Evolutionary conservation across 441 rosid species (phyloP), one percentile per base, ranked within the genome.

Genomic region (Gossypium davidsonii): DNA sequence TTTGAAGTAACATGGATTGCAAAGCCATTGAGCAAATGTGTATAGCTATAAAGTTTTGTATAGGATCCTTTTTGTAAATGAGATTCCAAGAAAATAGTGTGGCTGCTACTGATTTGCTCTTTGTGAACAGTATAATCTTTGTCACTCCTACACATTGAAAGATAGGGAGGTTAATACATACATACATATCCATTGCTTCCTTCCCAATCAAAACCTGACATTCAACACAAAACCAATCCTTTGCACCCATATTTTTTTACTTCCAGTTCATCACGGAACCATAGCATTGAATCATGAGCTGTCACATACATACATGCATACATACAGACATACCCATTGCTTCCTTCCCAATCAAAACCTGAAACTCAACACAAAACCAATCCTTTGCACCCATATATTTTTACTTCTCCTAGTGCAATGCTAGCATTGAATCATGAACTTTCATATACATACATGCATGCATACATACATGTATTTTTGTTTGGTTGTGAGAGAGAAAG

Each of bases 1-100:
- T 86, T 78, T 6, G 86, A 83, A 67, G 78, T 37, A 12, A 67
- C 72, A 57, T 80, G 83, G 73, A 84, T 65, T 8, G 90, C 85
- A 75, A 86, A 77, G 7, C 90, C 90, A 48, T 81, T 86, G 28
- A 84, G 74, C 73, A 86, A 76, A 81, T 86, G 85, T 63, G 85
- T 79, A 58, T 81, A 86, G 77, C 90, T 86, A 60, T 86, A 84
- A 75, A 84, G 85, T 67, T 86, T 84, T 44, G 77, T 77, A 64
- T 83, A 84, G 15, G 81, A 74, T 62, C 77, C 82, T 25, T 77
- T 64, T 4, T 61, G 74, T 20, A 84, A 80, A 70, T 76, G 65
- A 73, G 86, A 77, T 44, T 81, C 86, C 56, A 86, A 69, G 72
- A 86, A 78, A 23, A 44, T 58, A 74, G 83, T 80, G 72, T 86